Evolutionary conservation across 2,329 filamentous ascomycete genomes (phyloP), one percentile per base, ranked within the genome.

Genomic region (Trichoderma sp.): DNA sequence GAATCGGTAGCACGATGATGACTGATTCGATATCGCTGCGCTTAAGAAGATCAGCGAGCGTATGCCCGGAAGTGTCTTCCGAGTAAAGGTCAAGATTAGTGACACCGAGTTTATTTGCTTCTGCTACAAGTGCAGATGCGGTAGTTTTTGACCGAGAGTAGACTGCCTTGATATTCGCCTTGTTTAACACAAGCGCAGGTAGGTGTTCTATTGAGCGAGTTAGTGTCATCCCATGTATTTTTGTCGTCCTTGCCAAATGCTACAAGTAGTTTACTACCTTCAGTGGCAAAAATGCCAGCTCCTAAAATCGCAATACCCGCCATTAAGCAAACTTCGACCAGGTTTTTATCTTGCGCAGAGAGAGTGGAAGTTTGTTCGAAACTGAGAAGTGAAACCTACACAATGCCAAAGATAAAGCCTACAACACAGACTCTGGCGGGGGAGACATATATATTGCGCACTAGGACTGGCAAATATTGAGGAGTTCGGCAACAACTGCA

Each of bases 201-300:
- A 64, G 25, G 37, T 64, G 61, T n/a, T 54, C 61, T 64, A 19
- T 4, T n/a, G 52, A 45, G 6, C 10, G 25, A n/a, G 50, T 64
- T n/a, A 64, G 61, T 17, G 25, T 22, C 35, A n/a, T n/a, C n/a
- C n/a, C n/a, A 19, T 22, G 32, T 13, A 53, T 8, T 6, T 13
- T 8, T 25, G 5, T 39, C 6, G 10, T n/a, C 12, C 8, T 53
- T 39, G 22, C 27, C 19, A 19, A 39, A 12, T 9, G 25, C 2
- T 13, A 17, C 5, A 29, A 5, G 17, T 1, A 12, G 17, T 34
- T 13, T 7, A 22, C 17, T 54, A 54, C 61, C 61, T 56, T 64
- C 61, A 4, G 61, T 64, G 27, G 61, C 61, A 52, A 64, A 64
- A 25, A 64, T 64, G 27, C 61, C 61, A 64, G 61, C 61, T 64